phyloP scores from a whole-genome alignment of 192 early-diverging fungal species.

The Oehlia diaphana region DNA sequence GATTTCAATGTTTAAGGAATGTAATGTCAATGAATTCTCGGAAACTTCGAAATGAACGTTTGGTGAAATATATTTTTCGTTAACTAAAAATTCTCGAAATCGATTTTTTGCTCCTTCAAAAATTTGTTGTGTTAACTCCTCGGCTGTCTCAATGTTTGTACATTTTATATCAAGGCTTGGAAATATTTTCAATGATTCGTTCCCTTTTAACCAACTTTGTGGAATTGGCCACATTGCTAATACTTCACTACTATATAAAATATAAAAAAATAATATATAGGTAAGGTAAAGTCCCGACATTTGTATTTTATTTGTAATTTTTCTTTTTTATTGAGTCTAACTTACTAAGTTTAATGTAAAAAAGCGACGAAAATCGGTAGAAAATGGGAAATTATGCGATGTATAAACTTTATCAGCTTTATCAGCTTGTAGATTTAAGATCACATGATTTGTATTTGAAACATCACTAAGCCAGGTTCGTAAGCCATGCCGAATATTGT shows the following conservation, averaged over 20 bases:
- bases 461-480: too few relatives aligned
- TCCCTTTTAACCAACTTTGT: slow-evolving; percentile 40
- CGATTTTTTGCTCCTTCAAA: slow-evolving; percentile 49
- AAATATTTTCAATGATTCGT: slow-evolving; percentile 29
- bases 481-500: too few relatives aligned
- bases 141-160: slow-evolving; percentile 26
- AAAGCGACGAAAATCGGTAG: not conserved
- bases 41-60: slow-evolving; percentile 14
- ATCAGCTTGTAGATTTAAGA: too few relatives aligned
- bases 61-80: slow-evolving; percentile 30
- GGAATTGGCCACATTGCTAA: slow-evolving; percentile 44
- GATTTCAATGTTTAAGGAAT: slow-evolving; percentile 42
- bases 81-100: slow-evolving; percentile 46
- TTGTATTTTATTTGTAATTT: too few relatives aligned
- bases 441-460: too few relatives aligned
- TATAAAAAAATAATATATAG: not conserved
- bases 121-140: slow-evolving; percentile 30
- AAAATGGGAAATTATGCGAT: too few relatives aligned
- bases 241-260: not conserved
- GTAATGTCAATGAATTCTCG: slow-evolving; percentile 20
- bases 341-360: not conserved
- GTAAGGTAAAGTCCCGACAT: not conserved
- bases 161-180: slow-evolving; percentile 28
- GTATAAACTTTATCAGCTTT: too few relatives aligned
- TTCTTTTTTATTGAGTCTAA: not conserved